Conservation (phyloP, 2,329 filamentous ascomycete genomes). For the Claviceps sp. region DNA sequence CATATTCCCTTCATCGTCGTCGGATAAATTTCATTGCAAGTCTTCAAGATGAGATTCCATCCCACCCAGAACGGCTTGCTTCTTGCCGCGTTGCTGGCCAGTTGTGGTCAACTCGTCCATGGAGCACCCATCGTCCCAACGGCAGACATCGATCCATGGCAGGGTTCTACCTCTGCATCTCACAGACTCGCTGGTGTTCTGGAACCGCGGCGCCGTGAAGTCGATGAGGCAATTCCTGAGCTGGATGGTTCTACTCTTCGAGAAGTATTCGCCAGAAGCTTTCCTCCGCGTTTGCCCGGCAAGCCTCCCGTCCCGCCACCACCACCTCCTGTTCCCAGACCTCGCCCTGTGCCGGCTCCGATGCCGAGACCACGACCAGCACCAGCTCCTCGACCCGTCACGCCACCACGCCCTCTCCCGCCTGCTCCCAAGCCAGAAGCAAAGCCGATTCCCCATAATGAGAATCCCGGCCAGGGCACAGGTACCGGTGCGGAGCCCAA, state of each 20-base stretch:
- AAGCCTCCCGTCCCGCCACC: not conserved
- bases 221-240: not conserved
- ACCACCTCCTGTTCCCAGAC: not conserved
- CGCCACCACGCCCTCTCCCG: not conserved
- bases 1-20: not conserved
- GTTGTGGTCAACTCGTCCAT: not conserved
- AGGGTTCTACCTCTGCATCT: not conserved
- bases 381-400: not conserved
- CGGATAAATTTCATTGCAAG: not conserved
- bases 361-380: not conserved
- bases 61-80: not conserved
- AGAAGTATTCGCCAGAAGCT: not conserved
- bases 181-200: not conserved
- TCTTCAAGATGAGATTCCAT: not conserved
- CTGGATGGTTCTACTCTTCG: not conserved
- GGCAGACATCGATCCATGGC: not conserved
- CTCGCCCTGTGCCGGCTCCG: not conserved
- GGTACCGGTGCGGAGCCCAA: not conserved
- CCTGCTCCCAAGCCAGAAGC: not conserved
- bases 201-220: not conserved
- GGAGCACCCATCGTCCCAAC: not conserved
- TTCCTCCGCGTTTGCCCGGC: not conserved
- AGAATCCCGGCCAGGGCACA: not conserved
- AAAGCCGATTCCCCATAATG: not conserved
- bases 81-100: not conserved